Evolutionary conservation across 2,329 filamentous ascomycete genomes (phyloP).

Genomic region (Aspergillus sp.): DNA sequence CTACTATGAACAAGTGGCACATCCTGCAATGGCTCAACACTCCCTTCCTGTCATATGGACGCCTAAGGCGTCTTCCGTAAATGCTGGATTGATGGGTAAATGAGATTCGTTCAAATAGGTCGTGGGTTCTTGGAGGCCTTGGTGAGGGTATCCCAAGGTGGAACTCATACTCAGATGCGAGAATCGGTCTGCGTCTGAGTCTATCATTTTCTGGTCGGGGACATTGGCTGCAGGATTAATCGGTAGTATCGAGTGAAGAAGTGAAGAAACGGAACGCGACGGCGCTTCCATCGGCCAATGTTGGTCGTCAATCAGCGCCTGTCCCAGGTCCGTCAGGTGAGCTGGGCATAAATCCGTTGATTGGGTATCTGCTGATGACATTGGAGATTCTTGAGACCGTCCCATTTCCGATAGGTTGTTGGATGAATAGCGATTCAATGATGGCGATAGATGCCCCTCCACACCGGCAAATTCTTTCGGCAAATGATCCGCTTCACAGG

Average conservation of each 20-base stretch:
- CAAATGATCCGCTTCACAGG: constrained; percentile 11
- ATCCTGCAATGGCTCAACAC: background rate
- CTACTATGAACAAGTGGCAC: background rate
- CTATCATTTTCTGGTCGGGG: constrained; percentile 10
- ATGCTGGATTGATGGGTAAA: constrained; percentile 35
- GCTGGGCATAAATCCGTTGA: constrained; percentile 15
- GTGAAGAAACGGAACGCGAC: constrained; percentile 23
- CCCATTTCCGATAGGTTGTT: constrained; percentile 13
- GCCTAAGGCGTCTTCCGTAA: constrained; percentile 17
- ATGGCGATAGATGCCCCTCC: constrained; percentile 23
- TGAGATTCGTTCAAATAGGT: constrained; percentile 26
- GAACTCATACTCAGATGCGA: constrained; percentile 14
- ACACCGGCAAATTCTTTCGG: constrained; percentile 28
- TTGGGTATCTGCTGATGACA: constrained; percentile 18
- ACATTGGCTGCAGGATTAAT: constrained; percentile 32
- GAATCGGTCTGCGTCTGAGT: constrained; percentile 11
- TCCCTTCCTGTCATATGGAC: constrained; percentile 15
- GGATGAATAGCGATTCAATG: constrained; percentile 11
- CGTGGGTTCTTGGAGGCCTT: constrained; percentile 13
- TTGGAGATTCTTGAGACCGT: constrained; percentile 17
- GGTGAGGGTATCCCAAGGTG: constrained; percentile 13
- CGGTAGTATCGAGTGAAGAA: constrained; percentile 34
- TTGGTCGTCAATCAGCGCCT: constrained; percentile 16
- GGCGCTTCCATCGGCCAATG: constrained; percentile 15
- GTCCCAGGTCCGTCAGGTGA: constrained; percentile 16